Conservation (phyloP, 352 stramenopile genomes). For the Pythium brachiatum region DNA sequence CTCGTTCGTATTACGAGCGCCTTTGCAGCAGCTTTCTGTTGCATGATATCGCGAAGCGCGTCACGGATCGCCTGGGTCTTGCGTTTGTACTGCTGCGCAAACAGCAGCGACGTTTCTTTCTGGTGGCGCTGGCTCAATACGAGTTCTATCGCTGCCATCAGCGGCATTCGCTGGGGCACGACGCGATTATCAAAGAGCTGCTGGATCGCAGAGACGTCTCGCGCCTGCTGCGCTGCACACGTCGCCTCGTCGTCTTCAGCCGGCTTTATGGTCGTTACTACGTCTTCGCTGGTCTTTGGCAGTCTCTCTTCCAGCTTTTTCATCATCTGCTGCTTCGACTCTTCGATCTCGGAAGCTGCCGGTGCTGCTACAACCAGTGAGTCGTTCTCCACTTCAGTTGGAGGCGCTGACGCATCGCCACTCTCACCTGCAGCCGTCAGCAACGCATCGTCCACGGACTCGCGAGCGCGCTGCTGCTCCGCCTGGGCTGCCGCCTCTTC, state of each 20-base stretch:
- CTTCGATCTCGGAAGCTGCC: slow-evolving; percentile 4
- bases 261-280: background rate
- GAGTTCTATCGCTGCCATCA: slow-evolving; percentile 54
- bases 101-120: slow-evolving; percentile 38
- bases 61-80: slow-evolving; percentile 28
- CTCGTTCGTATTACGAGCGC: slow-evolving; percentile 24
- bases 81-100: slow-evolving; percentile 28
- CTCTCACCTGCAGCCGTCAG: background rate
- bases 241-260: slow-evolving; percentile 11
- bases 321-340: slow-evolving; percentile 10
- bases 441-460: slow-evolving; percentile 26
- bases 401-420: slow-evolving; percentile 8
- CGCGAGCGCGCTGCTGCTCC: slow-evolving; percentile 32
- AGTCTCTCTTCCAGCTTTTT: slow-evolving; percentile 14
- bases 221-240: slow-evolving; percentile 33
- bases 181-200: slow-evolving; percentile 51
- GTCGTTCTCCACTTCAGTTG: background rate
- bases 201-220: slow-evolving; percentile 51
- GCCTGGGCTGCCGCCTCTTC: slow-evolving; percentile 35
- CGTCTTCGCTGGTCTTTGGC: background rate
- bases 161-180: slow-evolving; percentile 46
- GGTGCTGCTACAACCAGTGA: background rate
- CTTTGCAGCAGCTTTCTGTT: slow-evolving; percentile 53
- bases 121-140: slow-evolving; percentile 57
- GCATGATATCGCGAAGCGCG: slow-evolving; percentile 37